phyloP scores from a whole-genome alignment of 768 basidiomycete genomes.

The Scleroderma citrinum region DNA sequence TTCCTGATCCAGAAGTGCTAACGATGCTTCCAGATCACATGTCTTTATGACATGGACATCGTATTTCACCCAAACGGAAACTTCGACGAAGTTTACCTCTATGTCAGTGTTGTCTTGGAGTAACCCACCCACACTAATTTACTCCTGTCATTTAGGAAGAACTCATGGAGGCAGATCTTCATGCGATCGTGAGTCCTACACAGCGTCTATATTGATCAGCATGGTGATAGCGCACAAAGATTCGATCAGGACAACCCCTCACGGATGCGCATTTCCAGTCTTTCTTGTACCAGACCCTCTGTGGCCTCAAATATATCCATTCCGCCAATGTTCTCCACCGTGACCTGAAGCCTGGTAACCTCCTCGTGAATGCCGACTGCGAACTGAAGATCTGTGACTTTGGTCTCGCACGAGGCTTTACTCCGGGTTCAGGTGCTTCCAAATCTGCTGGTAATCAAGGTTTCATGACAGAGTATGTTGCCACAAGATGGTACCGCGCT shows the following conservation, averaged over 20 bases:
- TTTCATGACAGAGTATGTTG: constrained; percentile 99
- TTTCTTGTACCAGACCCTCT: constrained; percentile 97
- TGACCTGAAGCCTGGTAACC: constrained; percentile 91
- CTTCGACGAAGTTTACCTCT: constrained; percentile 95
- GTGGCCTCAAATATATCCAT: constrained; percentile 97
- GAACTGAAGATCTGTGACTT: constrained; percentile 99
- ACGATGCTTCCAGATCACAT: constrained; percentile 67
- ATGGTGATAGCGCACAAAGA: constrained; percentile 35
- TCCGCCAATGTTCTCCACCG: constrained; percentile 97
- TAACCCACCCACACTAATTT: not conserved
- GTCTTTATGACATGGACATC: constrained; percentile 97
- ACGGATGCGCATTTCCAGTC: constrained; percentile 92
- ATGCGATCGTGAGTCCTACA: constrained; percentile 74
- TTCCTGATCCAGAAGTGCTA: not conserved
- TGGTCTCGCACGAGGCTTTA: constrained; percentile 91
- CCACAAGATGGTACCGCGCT: constrained; percentile 98
- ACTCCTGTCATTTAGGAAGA: constrained; percentile 65
- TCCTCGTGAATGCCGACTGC: constrained; percentile 97
- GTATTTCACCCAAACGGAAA: constrained; percentile 87
- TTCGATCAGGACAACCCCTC: constrained; percentile 81
- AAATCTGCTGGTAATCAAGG: constrained; percentile 78
- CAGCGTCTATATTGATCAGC: not conserved
- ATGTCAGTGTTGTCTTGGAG: constrained; percentile 43
- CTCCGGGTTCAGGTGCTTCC: constrained; percentile 71
- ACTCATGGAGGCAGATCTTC: constrained; percentile 99